Evolutionary conservation across 169 alveolate species (phyloP).

Genomic region (Hepatocystis sp.): DNA sequence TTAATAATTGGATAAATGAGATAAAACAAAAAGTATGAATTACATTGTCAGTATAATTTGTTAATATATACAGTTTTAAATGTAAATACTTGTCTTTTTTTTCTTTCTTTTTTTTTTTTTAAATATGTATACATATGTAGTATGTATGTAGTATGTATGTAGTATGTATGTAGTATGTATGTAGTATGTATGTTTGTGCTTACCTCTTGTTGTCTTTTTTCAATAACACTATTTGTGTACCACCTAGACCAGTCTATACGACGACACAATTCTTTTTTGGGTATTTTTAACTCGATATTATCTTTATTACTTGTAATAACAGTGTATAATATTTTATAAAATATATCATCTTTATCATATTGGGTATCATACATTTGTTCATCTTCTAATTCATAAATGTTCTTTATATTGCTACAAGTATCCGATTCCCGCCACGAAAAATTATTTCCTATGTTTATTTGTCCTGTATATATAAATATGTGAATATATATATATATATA

Average conservation of each 20-base stretch:
- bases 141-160: too few species aligned
- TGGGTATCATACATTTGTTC: conserved; percentile 21
- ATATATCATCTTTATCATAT: conserved; percentile 39
- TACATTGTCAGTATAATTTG: too few species aligned
- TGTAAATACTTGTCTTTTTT: background rate
- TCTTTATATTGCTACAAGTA: conserved; percentile 4
- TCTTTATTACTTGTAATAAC: conserved; percentile 33
- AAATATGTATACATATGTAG: background rate
- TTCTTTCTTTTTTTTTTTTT: conserved; percentile 12
- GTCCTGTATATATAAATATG: conserved; percentile 14
- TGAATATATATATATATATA: background rate
- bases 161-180: too few species aligned
- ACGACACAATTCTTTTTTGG: conserved; percentile 70
- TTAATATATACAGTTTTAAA: background rate
- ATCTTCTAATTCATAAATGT: conserved; percentile 36
- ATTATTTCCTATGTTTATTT: conserved; percentile 17
- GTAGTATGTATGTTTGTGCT: too few species aligned
- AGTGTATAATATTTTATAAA: conserved; percentile 8
- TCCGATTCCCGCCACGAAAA: conserved; percentile 64
- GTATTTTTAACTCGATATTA: conserved; percentile 43
- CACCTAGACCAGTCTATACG: conserved; percentile 73
- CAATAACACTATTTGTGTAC: conserved; percentile 29
- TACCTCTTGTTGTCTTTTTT: conserved; percentile 31
- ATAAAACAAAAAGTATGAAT: too few species aligned
- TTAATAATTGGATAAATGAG: too few species aligned